Evolutionary conservation across 2,329 filamentous ascomycete genomes (phyloP).

Genomic region (Diaporthe ampelina): DNA sequence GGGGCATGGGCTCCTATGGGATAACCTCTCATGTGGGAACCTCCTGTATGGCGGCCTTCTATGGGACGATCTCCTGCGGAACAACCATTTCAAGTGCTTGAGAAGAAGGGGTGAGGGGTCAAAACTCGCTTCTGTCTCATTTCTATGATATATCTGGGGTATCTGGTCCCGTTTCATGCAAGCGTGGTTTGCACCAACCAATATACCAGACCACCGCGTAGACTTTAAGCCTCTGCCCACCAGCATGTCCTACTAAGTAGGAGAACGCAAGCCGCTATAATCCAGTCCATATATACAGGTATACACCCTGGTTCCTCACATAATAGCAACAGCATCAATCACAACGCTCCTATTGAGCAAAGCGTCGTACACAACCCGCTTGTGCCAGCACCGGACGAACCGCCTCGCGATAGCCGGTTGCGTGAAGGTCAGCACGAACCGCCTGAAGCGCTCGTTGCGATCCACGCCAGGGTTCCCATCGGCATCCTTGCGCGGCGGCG

Average conservation of each 20-base stretch:
- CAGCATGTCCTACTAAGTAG: no score
- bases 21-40: no score
- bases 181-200: not conserved
- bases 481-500: not conserved
- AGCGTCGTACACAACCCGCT: constrained; percentile 50
- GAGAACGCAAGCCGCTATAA: no score
- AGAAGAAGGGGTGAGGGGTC: no score
- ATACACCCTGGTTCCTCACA: constrained; percentile 10
- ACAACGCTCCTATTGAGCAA: constrained; percentile 43
- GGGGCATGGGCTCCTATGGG: no score
- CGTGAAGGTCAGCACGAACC: constrained; percentile 69
- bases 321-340: constrained; percentile 48
- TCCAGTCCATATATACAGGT: not conserved
- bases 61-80: no score
- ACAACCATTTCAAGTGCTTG: no score
- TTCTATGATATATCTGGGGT: constrained; percentile 1
- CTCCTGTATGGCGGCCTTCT: no score
- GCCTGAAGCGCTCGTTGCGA: constrained; percentile 54
- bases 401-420: constrained; percentile 67
- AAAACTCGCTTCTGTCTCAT: not conserved
- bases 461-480: constrained; percentile 45
- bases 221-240: no score
- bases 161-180: not conserved
- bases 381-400: constrained; percentile 62
- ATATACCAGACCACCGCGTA: no score